Conservation (phyloP, 257 asterid species). For the Eucommia ulmoides region DNA sequence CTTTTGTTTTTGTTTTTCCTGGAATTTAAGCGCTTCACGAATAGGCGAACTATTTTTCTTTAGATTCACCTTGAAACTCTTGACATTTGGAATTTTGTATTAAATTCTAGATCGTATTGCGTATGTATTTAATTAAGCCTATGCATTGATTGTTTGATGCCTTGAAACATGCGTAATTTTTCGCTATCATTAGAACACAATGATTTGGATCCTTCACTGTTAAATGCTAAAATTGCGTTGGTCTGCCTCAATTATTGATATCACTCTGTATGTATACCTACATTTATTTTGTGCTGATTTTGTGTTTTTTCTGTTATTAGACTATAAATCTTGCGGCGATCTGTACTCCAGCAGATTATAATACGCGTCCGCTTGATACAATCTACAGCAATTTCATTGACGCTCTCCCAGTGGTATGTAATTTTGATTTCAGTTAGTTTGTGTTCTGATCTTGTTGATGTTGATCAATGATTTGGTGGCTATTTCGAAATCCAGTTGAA, state of each 20-base stretch:
- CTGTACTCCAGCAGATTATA: conserved; percentile 94
- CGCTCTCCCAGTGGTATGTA: conserved; percentile 79
- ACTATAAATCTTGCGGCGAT: conserved; percentile 84
- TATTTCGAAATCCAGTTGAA: not conserved
- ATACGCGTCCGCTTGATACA: conserved; percentile 89
- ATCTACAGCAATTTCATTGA: conserved; percentile 88
- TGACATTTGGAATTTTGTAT: no score
- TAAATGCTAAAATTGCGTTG: no score
- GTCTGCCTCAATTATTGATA: not conserved
- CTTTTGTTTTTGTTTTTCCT: no score
- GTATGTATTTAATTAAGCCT: no score
- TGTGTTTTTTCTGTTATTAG: conserved; percentile 25
- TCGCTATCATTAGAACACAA: no score
- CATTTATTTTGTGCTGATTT: conserved; percentile 10
- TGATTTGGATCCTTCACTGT: no score
- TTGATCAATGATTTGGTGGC: conserved; percentile 4
- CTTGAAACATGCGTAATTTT: no score
- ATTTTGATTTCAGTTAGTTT: conserved; percentile 7
- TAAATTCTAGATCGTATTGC: no score
- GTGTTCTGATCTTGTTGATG: conserved; percentile 2
- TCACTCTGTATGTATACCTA: not conserved
- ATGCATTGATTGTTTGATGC: no score
- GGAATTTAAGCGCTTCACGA: no score
- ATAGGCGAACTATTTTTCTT: no score
- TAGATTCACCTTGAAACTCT: no score